Evolutionary conservation across 139 green algal genomes (phyloP).

Genomic region (Mesotaenium endlicherianum): DNA sequence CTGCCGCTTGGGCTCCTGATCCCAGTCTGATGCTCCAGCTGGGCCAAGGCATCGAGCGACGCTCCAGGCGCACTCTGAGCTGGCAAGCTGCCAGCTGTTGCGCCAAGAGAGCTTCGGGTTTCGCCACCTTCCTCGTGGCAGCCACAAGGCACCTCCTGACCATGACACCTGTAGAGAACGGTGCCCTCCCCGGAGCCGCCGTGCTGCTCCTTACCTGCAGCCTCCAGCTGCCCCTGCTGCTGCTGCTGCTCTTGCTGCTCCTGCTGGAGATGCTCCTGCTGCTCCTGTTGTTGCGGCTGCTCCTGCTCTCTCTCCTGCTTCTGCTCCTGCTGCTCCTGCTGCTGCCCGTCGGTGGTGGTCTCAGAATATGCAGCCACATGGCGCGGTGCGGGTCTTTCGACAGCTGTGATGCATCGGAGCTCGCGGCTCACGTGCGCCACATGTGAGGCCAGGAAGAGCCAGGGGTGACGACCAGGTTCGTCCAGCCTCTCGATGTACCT

Average conservation of each 20-base stretch:
- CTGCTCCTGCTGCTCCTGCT: not conserved
- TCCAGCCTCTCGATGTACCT: not conserved
- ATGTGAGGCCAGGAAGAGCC: conserved; percentile 12
- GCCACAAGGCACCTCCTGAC: no score
- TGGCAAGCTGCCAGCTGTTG: no score
- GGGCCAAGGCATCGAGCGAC: not conserved
- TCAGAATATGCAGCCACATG: not conserved
- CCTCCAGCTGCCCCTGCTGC: not conserved
- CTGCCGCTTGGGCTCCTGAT: not conserved
- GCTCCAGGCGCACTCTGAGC: not conserved
- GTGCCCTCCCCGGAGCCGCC: not conserved
- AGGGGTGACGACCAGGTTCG: not conserved
- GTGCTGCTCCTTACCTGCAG: not conserved
- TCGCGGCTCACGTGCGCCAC: not conserved
- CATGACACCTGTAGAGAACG: not conserved
- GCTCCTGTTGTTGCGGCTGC: no score
- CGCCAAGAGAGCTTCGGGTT: no score
- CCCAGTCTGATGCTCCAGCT: not conserved
- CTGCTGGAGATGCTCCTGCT: no score
- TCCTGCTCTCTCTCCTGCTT: not conserved
- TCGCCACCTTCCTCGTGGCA: no score
- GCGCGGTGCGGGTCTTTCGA: not conserved
- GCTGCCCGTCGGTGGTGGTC: not conserved
- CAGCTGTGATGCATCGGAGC: not conserved
- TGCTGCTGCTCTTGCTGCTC: no score